A percentile compares a stretch with the other conserved stretches of the same genome.
phyloP scores from a whole-genome alignment of 129 eudicot genomes.

The Rutidosis leptorrhynchoides region DNA sequence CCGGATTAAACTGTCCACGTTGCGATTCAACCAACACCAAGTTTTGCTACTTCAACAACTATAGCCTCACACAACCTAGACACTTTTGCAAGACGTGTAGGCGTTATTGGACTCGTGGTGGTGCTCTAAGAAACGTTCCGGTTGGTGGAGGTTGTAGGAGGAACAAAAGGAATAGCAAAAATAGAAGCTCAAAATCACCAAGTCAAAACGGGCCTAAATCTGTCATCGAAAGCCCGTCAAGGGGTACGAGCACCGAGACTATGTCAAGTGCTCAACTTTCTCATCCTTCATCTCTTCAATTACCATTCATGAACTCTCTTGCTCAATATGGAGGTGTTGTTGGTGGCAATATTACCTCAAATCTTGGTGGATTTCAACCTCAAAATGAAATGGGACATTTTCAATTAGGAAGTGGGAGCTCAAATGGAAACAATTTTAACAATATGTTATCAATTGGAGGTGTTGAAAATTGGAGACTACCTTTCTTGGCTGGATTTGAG shows the following conservation, averaged over 20 bases:
- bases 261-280: constrained; percentile 35
- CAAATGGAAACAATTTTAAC: constrained; percentile 37
- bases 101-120: constrained; percentile 63
- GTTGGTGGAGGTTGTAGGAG: constrained; percentile 76
- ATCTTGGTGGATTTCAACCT: constrained; percentile 48
- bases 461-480: constrained; percentile 56
- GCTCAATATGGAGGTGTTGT: constrained; percentile 43
- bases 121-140: constrained; percentile 62
- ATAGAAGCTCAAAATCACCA: constrained; percentile 44
- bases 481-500: constrained; percentile 50
- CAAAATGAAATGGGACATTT: constrained; percentile 45
- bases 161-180: constrained; percentile 55
- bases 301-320: constrained; percentile 54
- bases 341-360: constrained; percentile 31
- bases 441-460: constrained; percentile 36
- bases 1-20: constrained; percentile 63
- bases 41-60: constrained; percentile 77
- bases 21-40: constrained; percentile 69
- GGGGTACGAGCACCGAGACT: constrained; percentile 48
- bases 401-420: constrained; percentile 45
- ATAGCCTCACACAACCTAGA: constrained; percentile 63
- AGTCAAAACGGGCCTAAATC: constrained; percentile 40
- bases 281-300: constrained; percentile 43
- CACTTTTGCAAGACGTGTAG: constrained; percentile 78
- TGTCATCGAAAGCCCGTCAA: constrained; percentile 44